phyloP scores from a whole-genome alignment of 345 rosid genomes.

The Hypericum androsaemum region DNA sequence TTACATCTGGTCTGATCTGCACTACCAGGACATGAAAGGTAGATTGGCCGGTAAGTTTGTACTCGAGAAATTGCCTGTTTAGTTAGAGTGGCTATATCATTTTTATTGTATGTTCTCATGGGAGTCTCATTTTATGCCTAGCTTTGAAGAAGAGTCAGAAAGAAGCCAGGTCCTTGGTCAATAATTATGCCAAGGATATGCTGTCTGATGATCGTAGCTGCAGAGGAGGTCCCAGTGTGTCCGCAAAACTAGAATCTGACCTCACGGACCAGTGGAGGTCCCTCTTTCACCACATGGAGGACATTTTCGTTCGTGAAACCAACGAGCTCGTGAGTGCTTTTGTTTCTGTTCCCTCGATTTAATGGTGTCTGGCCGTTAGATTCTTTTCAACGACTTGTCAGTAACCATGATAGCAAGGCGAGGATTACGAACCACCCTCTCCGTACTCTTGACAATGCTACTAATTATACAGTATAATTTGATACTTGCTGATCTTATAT shows the following conservation, averaged over 20 bases:
- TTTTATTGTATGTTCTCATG: not conserved
- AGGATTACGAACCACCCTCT: not conserved
- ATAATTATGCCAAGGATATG: slow-evolving; percentile 37
- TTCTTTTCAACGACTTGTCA: not conserved
- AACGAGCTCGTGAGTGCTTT: slow-evolving; percentile 58
- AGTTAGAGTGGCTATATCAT: not conserved
- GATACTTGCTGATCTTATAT: slow-evolving; percentile 9
- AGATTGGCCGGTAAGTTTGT: slow-evolving; percentile 49
- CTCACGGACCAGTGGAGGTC: slow-evolving; percentile 66
- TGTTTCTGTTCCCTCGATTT: not conserved
- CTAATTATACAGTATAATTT: not conserved
- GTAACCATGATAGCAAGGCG: not conserved
- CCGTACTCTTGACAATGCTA: not conserved
- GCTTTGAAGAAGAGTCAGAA: slow-evolving; percentile 80
- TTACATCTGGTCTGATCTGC: slow-evolving; percentile 84
- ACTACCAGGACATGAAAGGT: slow-evolving; percentile 82
- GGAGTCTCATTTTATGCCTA: slow-evolving; percentile 13
- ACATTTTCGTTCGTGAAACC: slow-evolving; percentile 51
- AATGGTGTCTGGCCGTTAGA: not conserved
- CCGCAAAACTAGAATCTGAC: slow-evolving; percentile 44
- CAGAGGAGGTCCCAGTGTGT: slow-evolving; percentile 28
- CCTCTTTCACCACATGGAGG: slow-evolving; percentile 76
- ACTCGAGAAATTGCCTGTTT: slow-evolving; percentile 1
- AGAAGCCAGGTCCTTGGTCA: slow-evolving; percentile 48
- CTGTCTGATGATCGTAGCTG: slow-evolving; percentile 20